Evolutionary conservation across 345 rosid species (phyloP), one percentile per base, ranked within the genome.

Genomic region (Syzygium aromaticum): DNA sequence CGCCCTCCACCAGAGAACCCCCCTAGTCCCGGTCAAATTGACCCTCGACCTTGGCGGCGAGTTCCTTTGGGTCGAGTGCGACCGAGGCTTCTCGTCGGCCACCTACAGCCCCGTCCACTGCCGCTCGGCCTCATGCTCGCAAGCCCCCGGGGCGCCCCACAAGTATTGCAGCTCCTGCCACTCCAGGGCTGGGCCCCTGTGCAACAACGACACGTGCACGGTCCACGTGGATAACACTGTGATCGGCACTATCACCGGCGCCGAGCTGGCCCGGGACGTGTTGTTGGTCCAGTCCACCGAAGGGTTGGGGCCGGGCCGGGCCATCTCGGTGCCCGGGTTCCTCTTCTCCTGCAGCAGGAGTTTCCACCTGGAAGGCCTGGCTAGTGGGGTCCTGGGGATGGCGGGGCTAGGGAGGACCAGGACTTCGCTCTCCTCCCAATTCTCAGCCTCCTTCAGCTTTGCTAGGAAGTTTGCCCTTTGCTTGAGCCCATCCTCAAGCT

Each of bases 51-150:
- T 94, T 6, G 93, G 95, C 1, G 94, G 92, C 6, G 87, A 83
- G 57, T 87, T 43, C 86, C 86, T 88, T 5, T 94, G 95, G 94
- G 93, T 93, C 51, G 87, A 91, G 38, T 93, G 95, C 51, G 90
- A 91, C 3, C 23, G 86, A 6, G 84, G 73, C 83, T 93, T 91
- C 33, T 86, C 89, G n/a, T 94, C 93, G 14, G 88, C 95, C 4
- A 77, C 96, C 43, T 92, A 91, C 84, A 85, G 61, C 3, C 87
- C 93, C 0, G 90, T 67, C 2, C 91, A 52, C 7, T 92, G 93
- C 78, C 51, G 86, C 28, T 93, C 94, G 0, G 90, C 93, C 30
- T 80, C 38, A 2, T 93, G 94, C 91, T 85, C 88, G 7, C 64
- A 27, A 25, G 7, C 16, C 15, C 84, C 89, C 27, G 91, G 91